Evolutionary conservation across 1,284 basidiomycete genomes (phyloP), one percentile per base, ranked within the genome.

Genomic region (Laetiporus sulphureus): DNA sequence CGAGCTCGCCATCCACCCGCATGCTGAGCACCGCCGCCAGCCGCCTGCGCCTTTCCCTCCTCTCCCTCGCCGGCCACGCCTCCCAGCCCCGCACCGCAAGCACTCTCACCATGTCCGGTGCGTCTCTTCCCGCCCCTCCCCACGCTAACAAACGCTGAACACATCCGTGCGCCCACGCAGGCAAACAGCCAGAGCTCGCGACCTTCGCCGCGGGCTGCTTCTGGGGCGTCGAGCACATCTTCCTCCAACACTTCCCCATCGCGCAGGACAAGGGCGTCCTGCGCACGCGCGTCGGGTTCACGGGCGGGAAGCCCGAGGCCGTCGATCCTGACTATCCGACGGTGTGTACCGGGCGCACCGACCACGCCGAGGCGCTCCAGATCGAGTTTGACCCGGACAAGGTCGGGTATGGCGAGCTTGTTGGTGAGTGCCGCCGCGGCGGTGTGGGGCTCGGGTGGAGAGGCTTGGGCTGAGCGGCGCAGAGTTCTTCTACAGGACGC

Each of bases 401-500:
- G 29, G 80, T 95, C 13, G 72, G 71, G 19, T 96, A 94, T 52
- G 87, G 69, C 16, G 83, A 93, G 59, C 76, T 96, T 35, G 86
- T 93, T 34, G 83, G 81, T 81, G 57, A 51, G 79, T 64, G 20
- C 6, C n/a, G n/a, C n/a, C n/a, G 24, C 15, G 16, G 23, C 15
- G 18, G 24, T 19, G 30, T 4, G 18, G 16, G 4, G 10, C 25
- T 24, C 27, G 40, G 7, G 20, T 33, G 30, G 18, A 5, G 15
- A 31, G 13, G 19, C 25, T 40, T 18, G 49, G 13, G n/a, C 4
- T n/a, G 8, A 24, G 15, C 3, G 1, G n/a, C 32, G 33, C 59
- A 81, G 91, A 95, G 65, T 93, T 92, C 69, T 93, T 94, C 65
- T 94, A 91, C 62, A 78, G 94, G 35, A 94, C 90, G 0, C 95